phyloP scores from a whole-genome alignment of 331 rosid genomes.

The Erythrophleum ivorense region DNA sequence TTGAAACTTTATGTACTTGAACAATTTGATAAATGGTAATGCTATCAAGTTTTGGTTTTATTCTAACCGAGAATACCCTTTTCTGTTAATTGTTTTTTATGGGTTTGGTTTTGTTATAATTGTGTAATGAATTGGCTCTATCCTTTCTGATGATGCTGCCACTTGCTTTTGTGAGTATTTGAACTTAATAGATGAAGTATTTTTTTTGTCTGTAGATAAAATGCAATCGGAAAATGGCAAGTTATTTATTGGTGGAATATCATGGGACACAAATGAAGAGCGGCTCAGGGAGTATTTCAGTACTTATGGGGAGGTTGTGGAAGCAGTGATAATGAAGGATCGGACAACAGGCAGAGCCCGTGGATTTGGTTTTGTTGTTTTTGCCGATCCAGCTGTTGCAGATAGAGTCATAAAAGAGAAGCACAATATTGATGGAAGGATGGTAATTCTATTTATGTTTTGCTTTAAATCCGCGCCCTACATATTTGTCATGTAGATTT shows the following conservation, averaged over 20 bases:
- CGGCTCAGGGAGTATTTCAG: constrained; percentile 93
- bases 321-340: constrained; percentile 99
- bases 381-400: constrained; percentile 80
- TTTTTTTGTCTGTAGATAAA: constrained; percentile 66
- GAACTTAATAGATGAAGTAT: constrained; percentile 40
- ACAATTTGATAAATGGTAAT: constrained; percentile 42
- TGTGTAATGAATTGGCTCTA: constrained; percentile 39
- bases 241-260: constrained; percentile 92
- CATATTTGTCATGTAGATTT: constrained; percentile 40
- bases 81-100: constrained; percentile 21
- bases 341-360: constrained; percentile 99
- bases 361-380: constrained; percentile 95
- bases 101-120: constrained; percentile 19
- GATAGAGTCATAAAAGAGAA: constrained; percentile 83
- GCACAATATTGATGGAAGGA: constrained; percentile 97
- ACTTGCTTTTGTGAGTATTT: constrained; percentile 51
- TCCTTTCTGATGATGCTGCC: constrained; percentile 41
- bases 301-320: constrained; percentile 87
- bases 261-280: constrained; percentile 99
- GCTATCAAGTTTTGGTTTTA: constrained; percentile 39
- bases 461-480: constrained; percentile 29
- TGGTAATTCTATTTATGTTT: constrained; percentile 56
- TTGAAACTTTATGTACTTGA: constrained; percentile 32
- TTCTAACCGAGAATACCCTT: constrained; percentile 27
- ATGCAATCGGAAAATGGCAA: constrained; percentile 98